Base-by-base conservation (phyloP, 257 asterid species). In the Paraleonurus japonicus region DNA sequence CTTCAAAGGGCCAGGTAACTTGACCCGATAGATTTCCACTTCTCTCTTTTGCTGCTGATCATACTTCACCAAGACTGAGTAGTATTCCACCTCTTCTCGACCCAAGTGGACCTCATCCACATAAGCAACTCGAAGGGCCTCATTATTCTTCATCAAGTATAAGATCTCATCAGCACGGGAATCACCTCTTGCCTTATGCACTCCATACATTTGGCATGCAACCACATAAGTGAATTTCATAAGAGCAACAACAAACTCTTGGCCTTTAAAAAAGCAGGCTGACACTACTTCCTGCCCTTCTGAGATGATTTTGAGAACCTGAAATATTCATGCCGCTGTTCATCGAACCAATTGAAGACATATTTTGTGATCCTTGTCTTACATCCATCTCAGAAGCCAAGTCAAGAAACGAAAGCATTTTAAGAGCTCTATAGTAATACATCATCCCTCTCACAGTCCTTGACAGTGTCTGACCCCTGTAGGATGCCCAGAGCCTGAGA, bases 381-480 rank as follows among this genome's bases (percentile, higher is more conserved):
- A 93, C 81, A 48, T 93, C 97, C 87, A 89, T 82, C 83, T 93
- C 98, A 0, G 95, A 80, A 33, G 98, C 97, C 67, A 89, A 66
- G 71, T 93, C 98, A 32, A 93, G 95, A 86, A 87, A 93, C 4
- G 98, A 81, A 53, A 93, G 95, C 97, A 93, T 89, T 78, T 87
- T 84, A n/a, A 93, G 88, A 69, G 98, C 98, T 82, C 93, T 72
- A 82, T 90, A 82, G 73, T 93, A 90, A 77, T 93, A 90, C 98
- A 93, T 93, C 98, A 93, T 93, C 72, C 98, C 98, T 76, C 97
- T 85, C 64, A 93, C 95, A 6, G 98, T 93, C 53, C 98, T 92
- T 10, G 97, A 86, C 28, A 93, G 81, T 45, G 98, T 93, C 78
- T 93, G 98, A 37, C 98, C 98, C 78, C 98, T 89, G 80, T 89